A percentile compares a stretch with the other conserved stretches of the same genome.
Evolutionary conservation across 2,329 filamentous ascomycete species (phyloP).

Genomic region (Colletotrichum liriopes): DNA sequence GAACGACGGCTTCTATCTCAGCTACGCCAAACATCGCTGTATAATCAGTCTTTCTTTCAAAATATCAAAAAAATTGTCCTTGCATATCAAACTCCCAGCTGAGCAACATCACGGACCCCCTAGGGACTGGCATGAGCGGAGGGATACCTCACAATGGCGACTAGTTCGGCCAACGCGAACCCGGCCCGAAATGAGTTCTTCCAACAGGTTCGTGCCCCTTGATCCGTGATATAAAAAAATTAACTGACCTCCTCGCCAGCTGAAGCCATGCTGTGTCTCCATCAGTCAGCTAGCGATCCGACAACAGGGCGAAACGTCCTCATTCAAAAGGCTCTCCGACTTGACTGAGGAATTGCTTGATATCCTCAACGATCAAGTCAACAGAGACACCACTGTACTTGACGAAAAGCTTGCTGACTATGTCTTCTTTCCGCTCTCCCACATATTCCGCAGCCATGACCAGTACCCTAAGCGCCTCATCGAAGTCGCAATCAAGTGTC

Average conservation of each 20-base stretch:
- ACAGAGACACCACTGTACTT: slow-evolving; percentile 65
- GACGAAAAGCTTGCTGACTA: slow-evolving; percentile 93
- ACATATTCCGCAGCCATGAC: slow-evolving; percentile 85
- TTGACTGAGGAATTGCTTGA: slow-evolving; percentile 62
- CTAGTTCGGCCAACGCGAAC: slow-evolving; percentile 21
- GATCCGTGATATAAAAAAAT: not conserved
- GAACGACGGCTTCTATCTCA: not conserved
- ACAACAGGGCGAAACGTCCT: slow-evolving; percentile 59
- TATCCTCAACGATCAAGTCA: slow-evolving; percentile 62
- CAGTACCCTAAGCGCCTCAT: slow-evolving; percentile 79
- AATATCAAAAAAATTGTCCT: not conserved
- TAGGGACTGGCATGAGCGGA: slow-evolving; percentile 1
- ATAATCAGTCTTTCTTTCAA: not conserved
- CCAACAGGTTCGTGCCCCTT: slow-evolving; percentile 49
- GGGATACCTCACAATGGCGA: slow-evolving; percentile 31
- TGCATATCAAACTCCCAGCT: not conserved
- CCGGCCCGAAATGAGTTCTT: slow-evolving; percentile 55
- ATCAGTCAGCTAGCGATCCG: slow-evolving; percentile 72
- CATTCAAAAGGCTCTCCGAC: slow-evolving; percentile 61
- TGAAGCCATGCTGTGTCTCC: slow-evolving; percentile 74
- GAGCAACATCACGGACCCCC: too few species aligned
- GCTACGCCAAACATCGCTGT: not conserved
- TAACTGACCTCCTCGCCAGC: slow-evolving; percentile 56
- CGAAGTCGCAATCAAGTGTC: slow-evolving; percentile 83
- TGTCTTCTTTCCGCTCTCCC: slow-evolving; percentile 92